Base-by-base conservation (phyloP, 2,329 filamentous ascomycete genomes). In the Myotisia sp. region DNA sequence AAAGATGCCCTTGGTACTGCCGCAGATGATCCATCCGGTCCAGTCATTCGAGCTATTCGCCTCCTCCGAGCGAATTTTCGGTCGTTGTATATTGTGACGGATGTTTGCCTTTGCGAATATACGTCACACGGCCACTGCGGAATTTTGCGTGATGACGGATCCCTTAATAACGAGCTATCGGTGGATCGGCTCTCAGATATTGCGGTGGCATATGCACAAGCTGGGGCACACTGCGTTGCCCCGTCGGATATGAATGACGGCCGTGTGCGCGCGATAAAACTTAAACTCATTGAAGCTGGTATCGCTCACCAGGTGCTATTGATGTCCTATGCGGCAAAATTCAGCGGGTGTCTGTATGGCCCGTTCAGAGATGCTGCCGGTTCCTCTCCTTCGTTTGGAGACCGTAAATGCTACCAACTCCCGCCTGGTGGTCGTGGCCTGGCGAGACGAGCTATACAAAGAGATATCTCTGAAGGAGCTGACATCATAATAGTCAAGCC, bases 401-500 rank as follows among this genome's bases (percentile, higher is more conserved):
- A 98, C 62, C 76, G 90, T 47, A 79, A 81, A 56, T 95, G 90
- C 71, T 98, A 98, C 64, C 90, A 98, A 63, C 71, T 98, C 7
- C 90, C 90, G 1, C 84, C 85, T 0, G 86, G 86, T 41, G 90
- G 86, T 17, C 79, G 90, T 33, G 90, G 90, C 21, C 74, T 98
- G 28, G 90, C 90, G 10, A 76, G 90, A 44, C 75, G 90, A 46
- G 90, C 90, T 31, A 94, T 98, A 44, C 64, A 75, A 26, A 74
- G 90, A 46, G 90, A 98, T 54, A 87, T 98, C 46, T 71, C 70
- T 43, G 90, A 98, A 61, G 90, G 90, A 17, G 90, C 90, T 13
- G 90, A 98, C 52, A 84, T 94, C 47, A 93, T 98, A 60, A 94
- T 98, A 87, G 90, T 98, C 42, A 98, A 98, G 68, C 90, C 90